These are phyloP conservation scores for Babesia bigemina DNA, from an alignment of 169 alveolate species.

Conservation along the genomic window DNA sequence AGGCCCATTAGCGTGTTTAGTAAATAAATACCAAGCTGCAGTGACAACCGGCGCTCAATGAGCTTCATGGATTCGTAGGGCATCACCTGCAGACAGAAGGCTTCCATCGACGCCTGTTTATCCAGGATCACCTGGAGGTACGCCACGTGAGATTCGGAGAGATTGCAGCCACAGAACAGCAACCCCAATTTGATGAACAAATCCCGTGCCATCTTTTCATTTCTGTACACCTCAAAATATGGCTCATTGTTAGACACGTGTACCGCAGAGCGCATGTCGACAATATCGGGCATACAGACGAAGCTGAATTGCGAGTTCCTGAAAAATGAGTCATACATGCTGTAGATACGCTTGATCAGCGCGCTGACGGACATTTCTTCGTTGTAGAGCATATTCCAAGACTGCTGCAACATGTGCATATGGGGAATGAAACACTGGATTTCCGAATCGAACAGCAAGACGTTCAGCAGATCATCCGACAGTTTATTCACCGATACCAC, in stretches of 20 bases:
- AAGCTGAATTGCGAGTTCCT: slow-evolving; percentile 37
- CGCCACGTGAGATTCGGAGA: slow-evolving; percentile 50
- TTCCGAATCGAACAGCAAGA: slow-evolving; percentile 38
- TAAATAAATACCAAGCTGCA: slow-evolving; percentile 54
- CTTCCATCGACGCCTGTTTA: slow-evolving; percentile 21
- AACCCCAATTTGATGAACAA: slow-evolving; percentile 26
- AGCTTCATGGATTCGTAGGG: slow-evolving; percentile 53
- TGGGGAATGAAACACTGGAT: slow-evolving; percentile 55
- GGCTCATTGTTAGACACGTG: not conserved
- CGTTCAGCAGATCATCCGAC: slow-evolving; percentile 48
- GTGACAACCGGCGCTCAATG: slow-evolving; percentile 42
- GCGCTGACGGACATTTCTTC: slow-evolving; percentile 40
- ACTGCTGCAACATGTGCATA: slow-evolving; percentile 15
- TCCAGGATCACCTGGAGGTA: slow-evolving; percentile 50
- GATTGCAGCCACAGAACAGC: slow-evolving; percentile 28
- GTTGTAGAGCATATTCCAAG: slow-evolving; percentile 45
- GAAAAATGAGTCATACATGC: slow-evolving; percentile 47
- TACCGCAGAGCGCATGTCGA: not conserved
- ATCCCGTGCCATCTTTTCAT: not conserved
- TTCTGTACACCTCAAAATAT: not conserved
- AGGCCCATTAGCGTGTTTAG: slow-evolving; percentile 23
- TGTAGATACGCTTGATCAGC: slow-evolving; percentile 38
- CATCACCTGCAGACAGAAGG: slow-evolving; percentile 28
- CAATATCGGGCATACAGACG: slow-evolving; percentile 21
- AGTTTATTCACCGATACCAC: slow-evolving; percentile 34